Evolutionary conservation across 495 filamentous ascomycete species (phyloP), one percentile per base, ranked within the genome.

Genomic region (Aspergillus biplanus): DNA sequence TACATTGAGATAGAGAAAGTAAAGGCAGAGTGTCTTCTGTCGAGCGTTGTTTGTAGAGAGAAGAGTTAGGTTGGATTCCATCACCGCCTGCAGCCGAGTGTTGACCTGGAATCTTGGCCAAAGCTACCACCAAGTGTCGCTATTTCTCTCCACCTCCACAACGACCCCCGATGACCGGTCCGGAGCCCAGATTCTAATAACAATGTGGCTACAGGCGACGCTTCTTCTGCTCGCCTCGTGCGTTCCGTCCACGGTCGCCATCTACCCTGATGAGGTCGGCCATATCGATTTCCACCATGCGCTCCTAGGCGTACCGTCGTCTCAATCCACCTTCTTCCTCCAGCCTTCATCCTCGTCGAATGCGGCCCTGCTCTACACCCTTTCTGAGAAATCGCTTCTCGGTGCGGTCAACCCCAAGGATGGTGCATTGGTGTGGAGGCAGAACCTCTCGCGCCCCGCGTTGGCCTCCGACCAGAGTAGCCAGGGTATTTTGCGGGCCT

Each of bases 291-390:
- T 90, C 82, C 96, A 98, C 77, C 87, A 94, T 78, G 86, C 90
- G 56, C 87, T 98, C 44, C 79, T 98, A 67, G 95, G 95, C 65
- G 73, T 89, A 16, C 93, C 96, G 61, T 87, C 89, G 67, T 78
- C 84, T 73, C 84, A 90, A 48, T 91, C 92, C 42, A 97, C 92
- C 55, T 97, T 99, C 83, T 97, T 98, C 85, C 92, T 97, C 77
- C 87, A 87, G 62, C 96, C 95, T 12, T 84, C 87, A 59, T 76
- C 86, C 16, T 82, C 88, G 58, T 93, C 92, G 18, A 92, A 90
- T 74, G 94, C 94, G 16, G 93, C 90, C 33, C 81, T 98, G 33
- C 83, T 99, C 34, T 99, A 97, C 72, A 97, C 96, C 0, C 79
- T 98, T 13, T 93, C 91, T 60, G 88, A 96, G 33, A 84, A 90